Conservation (phyloP, 768 basidiomycete genomes). For the Psilocybe subaeruginosa region DNA sequence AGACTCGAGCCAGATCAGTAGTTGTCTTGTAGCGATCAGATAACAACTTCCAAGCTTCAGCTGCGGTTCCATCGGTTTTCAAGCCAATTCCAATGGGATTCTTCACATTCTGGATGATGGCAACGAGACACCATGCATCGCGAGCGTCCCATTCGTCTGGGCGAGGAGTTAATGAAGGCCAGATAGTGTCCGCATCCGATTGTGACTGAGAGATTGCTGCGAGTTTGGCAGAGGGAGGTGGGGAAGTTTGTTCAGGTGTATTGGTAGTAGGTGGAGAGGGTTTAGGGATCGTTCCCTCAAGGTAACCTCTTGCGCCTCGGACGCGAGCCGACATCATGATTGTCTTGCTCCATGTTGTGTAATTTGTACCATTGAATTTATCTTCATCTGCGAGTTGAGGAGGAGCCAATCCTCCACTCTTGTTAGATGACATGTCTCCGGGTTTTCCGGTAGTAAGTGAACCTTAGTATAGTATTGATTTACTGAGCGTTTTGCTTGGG, state of each 20-base stretch:
- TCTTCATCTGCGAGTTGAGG: background rate
- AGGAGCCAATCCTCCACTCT: background rate
- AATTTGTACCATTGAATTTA: conserved; percentile 3
- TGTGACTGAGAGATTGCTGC: background rate
- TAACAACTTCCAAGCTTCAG: conserved; percentile 23
- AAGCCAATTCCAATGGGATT: conserved; percentile 1
- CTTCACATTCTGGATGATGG: conserved; percentile 1
- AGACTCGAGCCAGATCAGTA: conserved; percentile 11
- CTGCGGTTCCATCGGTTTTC: conserved; percentile 21
- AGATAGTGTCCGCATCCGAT: background rate
- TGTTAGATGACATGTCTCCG: no score
- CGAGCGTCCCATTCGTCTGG: conserved; percentile 5
- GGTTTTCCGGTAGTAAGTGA: no score
- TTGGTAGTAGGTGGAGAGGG: background rate
- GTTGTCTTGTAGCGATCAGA: conserved; percentile 12
- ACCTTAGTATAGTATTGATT: no score
- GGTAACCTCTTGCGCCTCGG: conserved; percentile 1
- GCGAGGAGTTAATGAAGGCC: background rate
- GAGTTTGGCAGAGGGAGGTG: no score
- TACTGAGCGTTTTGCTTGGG: no score
- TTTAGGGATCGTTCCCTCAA: background rate
- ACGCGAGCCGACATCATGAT: background rate
- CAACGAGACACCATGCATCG: conserved; percentile 1
- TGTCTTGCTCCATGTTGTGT: background rate
- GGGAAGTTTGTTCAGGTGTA: background rate